Conservation (phyloP, 108 stramenopile species). For the Poteriospumella lacustris region DNA sequence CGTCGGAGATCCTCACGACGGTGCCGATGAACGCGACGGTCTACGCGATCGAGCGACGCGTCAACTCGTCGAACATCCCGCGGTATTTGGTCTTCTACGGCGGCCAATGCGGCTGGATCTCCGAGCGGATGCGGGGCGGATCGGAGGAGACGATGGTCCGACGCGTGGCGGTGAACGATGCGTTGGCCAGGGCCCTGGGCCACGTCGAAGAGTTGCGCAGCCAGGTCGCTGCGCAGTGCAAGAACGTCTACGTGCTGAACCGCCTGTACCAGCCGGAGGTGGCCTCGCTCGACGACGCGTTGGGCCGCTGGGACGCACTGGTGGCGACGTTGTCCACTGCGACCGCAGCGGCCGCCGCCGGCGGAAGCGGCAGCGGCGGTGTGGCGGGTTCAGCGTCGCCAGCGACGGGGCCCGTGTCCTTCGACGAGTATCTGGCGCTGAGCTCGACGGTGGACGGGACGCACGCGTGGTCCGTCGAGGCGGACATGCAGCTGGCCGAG, state of each 20-base stretch:
- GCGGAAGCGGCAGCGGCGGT: too few species aligned
- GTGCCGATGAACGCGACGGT: constrained; percentile 21
- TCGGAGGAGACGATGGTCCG: constrained; percentile 75
- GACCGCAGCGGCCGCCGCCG: too few species aligned
- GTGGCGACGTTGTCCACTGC: too few species aligned
- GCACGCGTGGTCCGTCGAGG: constrained; percentile 28
- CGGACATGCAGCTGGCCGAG: constrained; percentile 37
- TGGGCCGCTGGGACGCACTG: too few species aligned
- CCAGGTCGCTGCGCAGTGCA: too few species aligned
- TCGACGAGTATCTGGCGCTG: constrained; percentile 25
- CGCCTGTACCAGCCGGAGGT: neutral
- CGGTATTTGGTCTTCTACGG: constrained; percentile 62
- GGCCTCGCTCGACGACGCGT: neutral
- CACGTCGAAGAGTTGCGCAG: too few species aligned
- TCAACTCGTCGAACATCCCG: constrained; percentile 78
- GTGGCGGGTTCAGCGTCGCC: too few species aligned
- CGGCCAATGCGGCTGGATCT: constrained; percentile 71
- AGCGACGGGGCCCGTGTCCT: too few species aligned
- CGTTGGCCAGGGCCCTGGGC: too few species aligned
- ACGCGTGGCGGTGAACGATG: too few species aligned
- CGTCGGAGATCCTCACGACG: constrained; percentile 19
- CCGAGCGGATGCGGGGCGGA: constrained; percentile 72
- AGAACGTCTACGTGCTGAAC: neutral
- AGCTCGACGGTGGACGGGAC: neutral
- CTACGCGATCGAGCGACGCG: constrained; percentile 62